phyloP scores from a whole-genome alignment of 2,329 filamentous ascomycete species.

The Fusarium pseudonygamai region DNA sequence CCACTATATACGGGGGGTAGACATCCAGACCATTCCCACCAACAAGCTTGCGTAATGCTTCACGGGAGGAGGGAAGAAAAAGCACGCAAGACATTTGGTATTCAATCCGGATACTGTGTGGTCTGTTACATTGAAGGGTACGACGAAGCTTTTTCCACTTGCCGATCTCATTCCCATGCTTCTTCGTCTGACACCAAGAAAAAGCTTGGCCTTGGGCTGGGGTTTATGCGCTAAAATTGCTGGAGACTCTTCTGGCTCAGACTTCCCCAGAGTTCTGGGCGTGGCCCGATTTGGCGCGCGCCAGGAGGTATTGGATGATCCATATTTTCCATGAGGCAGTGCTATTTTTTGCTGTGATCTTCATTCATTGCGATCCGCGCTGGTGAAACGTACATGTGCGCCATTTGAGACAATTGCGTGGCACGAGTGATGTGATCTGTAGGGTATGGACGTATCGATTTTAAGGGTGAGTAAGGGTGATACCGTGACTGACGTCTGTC shows the following conservation, averaged over 20 bases:
- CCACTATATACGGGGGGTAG: constrained; percentile 23
- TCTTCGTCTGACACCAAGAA: constrained; percentile 11
- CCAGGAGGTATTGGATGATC: constrained; percentile 16
- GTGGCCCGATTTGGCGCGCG: constrained; percentile 10
- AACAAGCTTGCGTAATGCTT: constrained; percentile 40
- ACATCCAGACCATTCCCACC: constrained; percentile 38
- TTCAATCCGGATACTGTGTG: constrained; percentile 16
- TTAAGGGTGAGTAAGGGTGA: constrained; percentile 12
- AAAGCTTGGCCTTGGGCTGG: constrained; percentile 26
- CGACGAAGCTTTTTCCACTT: constrained; percentile 12
- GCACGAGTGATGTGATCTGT: constrained; percentile 20
- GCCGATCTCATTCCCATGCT: constrained; percentile 29
- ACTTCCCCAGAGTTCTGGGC: constrained; percentile 29
- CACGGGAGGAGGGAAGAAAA: constrained; percentile 7
- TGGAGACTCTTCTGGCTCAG: background rate
- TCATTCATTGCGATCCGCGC: constrained; percentile 31
- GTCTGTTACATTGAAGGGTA: background rate
- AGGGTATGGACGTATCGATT: constrained; percentile 9
- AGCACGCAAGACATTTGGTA: background rate
- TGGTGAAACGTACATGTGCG: constrained; percentile 28
- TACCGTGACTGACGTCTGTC: background rate
- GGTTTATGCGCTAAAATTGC: constrained; percentile 11
- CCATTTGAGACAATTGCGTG: constrained; percentile 36
- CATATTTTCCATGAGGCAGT: constrained; percentile 15
- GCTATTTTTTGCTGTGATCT: background rate